These are phyloP conservation scores for Symbiodinium natans DNA, from an alignment of 73 alveolate species.

Conservation along the genomic window DNA sequence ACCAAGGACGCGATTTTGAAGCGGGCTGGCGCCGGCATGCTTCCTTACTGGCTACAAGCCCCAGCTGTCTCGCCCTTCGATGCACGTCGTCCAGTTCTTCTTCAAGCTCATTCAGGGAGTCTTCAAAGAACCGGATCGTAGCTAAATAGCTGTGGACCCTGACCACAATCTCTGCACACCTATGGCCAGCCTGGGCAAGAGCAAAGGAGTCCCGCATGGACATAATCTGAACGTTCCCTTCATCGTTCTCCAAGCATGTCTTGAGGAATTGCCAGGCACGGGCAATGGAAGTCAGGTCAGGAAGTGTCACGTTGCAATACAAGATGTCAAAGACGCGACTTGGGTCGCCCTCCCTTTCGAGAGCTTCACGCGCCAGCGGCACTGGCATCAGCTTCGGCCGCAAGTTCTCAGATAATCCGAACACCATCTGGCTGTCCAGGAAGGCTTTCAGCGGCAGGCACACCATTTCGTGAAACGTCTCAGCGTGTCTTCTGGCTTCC, in stretches of 20 bases:
- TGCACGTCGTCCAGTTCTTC: slow-evolving; percentile 19
- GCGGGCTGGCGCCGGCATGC: too few relatives aligned
- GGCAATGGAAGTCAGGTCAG: neutral
- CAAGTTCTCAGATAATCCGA: neutral
- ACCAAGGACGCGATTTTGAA: neutral
- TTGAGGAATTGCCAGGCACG: slow-evolving; percentile 27
- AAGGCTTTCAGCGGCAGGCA: slow-evolving; percentile 33
- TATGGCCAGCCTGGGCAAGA: too few relatives aligned
- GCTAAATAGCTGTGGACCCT: too few relatives aligned
- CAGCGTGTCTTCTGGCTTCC: neutral
- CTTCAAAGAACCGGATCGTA: too few relatives aligned
- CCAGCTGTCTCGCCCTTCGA: neutral
- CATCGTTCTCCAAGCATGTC: neutral
- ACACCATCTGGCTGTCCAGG: slow-evolving; percentile 1
- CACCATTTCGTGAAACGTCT: neutral
- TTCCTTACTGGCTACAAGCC: neutral
- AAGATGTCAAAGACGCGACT: neutral
- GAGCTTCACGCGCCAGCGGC: neutral
- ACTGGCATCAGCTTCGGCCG: neutral
- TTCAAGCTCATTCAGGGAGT: neutral
- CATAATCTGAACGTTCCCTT: too few relatives aligned
- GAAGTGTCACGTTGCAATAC: too few relatives aligned
- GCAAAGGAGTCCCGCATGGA: too few relatives aligned
- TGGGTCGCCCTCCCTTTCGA: neutral
- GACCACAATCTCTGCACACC: too few relatives aligned